Base-by-base conservation (phyloP, 352 stramenopile species). In the Pythium monospermum region DNA sequence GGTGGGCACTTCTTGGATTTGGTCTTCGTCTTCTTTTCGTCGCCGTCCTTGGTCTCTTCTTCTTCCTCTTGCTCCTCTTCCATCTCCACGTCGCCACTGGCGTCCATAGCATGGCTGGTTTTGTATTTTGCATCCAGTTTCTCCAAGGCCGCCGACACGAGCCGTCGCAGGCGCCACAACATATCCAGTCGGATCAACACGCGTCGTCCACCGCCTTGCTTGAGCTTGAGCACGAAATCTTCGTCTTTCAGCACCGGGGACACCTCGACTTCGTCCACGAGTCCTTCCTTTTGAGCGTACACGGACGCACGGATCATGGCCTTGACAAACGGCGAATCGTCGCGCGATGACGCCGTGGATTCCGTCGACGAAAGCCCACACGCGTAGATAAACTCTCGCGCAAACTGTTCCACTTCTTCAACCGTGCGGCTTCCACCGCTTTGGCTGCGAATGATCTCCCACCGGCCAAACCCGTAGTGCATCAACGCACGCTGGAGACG, bases 361-460 rank as follows among this genome's bases (percentile, higher is more conserved):
- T 76, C 69, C n/a, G 69, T 68, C 15, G 76, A 90, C n/a, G 78
- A 82, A 6, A 93, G 56, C 0, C 68, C 83, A n/a, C 79, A 88
- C 6, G 87, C 77, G 62, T 93, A 91, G 51, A 92, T 90, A 57
- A 95, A 95, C 40, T 87, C 80, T 18, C 81, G 78, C 2, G 82
- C 82, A 67, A 95, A 95, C 57, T 59, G 59, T 55, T 92, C 82
- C 27, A 95, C 81, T 45, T 95, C 82, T 25, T 87, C 82, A 10
- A 92, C 68, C 1, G 82, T 84, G 11, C 84, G 82, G 62, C 80
- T 92, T n/a, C 84, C 82, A 21, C 84, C 84, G 36, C 84, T 95
- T 30, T 95, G 84, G 48, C 73, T 93, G 41, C 84, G 80, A 39
- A 95, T 91, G 27, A 93, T 89, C 66, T 93, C 84, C 84, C 84